Evolutionary conservation across 139 green algal species (phyloP), one percentile per base, ranked within the genome.

Genomic region (Volvox africanus): DNA sequence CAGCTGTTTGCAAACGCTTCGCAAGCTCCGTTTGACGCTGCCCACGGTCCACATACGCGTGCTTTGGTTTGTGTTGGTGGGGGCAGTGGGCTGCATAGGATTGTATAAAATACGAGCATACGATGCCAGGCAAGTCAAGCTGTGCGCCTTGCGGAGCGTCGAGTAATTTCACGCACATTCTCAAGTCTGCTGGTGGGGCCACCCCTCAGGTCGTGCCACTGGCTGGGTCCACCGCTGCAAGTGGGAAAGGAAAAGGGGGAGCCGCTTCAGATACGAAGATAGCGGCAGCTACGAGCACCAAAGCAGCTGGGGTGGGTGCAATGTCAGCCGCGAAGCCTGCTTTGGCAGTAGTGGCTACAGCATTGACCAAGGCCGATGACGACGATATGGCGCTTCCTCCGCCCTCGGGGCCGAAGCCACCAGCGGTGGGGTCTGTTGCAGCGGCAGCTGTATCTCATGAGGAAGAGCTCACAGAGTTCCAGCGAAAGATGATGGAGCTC

Each of bases 401-500:
- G 16, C 86, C 86, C 2, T 90, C 86, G 19, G 86, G 75, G 30
- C 86, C 86, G 17, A 90, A 90, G 73, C 86, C 86, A 5, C 21
- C 73, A 20, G 14, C 85, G 24, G 16, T 9, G 21, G 73, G 14
- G 11, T 50, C n/a, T 2, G 73, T 17, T 2, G 73, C 50, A 21
- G 30, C 30, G 12, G 44, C 78, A 11, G 22, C 37, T 12, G 20
- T 67, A 11, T 84, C 85, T 36, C 65, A 88, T 20, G 88, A 88
- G 67, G 80, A 89, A 26, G 80, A 88, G 80, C 88, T 92, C 17
- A 88, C 88, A 0, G 88, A 92, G 12, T 92, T 92, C 30, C 88
- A 92, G 88, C 80, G 81, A 24, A 93, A 88, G 79, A 91, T 93
- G 90, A 32, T 91, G 14, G 90, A 93, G 78, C 88, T 93, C 37